Conservation (phyloP, 2,329 filamentous ascomycete genomes). For the Curvularia lunata region DNA sequence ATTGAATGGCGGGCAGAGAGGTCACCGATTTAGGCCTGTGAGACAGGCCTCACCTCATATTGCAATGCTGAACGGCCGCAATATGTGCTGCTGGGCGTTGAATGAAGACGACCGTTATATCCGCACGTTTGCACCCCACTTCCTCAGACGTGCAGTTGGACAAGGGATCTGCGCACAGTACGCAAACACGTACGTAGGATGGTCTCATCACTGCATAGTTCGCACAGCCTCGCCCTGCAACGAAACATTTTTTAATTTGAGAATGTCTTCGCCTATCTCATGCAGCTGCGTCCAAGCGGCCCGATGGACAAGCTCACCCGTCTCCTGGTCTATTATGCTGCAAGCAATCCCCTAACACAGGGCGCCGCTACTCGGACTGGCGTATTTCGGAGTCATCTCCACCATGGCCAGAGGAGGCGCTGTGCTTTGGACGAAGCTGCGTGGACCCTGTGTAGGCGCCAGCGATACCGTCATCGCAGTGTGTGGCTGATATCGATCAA, state of each 20-base stretch:
- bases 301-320: conserved; percentile 23
- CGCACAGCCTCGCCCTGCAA: conserved; percentile 2
- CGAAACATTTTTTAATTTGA: conserved; percentile 7
- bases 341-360: conserved; percentile 19
- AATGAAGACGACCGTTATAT: background rate
- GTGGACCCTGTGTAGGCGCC: conserved; percentile 14
- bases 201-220: background rate
- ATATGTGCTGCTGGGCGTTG: background rate
- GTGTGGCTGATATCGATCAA: conserved; percentile 6
- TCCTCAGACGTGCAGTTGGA: background rate
- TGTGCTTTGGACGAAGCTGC: conserved; percentile 1
- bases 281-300: conserved; percentile 16
- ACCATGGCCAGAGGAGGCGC: conserved; percentile 1
- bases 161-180: background rate
- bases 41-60: background rate
- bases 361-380: background rate
- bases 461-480: conserved; percentile 2
- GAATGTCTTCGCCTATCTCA: conserved; percentile 1
- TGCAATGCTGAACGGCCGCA: background rate
- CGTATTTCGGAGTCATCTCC: conserved; percentile 11
- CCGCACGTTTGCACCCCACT: background rate
- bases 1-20: background rate
- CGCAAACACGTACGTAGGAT: conserved; percentile 1
- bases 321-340: conserved; percentile 9
- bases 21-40: background rate